Evolutionary conservation across 495 filamentous ascomycete genomes (phyloP).

Genomic region (Penicillium salamii): DNA sequence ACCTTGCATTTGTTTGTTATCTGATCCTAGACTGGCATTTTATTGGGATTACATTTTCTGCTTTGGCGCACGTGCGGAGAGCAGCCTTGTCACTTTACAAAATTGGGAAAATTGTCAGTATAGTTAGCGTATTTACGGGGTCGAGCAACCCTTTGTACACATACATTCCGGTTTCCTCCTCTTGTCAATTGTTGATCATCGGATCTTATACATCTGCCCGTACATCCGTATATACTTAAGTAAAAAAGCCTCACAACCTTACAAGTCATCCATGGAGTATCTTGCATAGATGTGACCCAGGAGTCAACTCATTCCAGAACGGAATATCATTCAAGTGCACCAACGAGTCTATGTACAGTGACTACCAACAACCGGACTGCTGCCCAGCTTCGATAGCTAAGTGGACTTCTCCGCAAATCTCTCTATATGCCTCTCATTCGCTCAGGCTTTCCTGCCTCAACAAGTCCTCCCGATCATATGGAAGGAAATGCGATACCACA

Average conservation of each 20-base stretch:
- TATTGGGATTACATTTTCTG: slow-evolving; percentile 6
- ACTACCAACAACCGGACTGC: slow-evolving; percentile 6
- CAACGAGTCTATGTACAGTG: slow-evolving; percentile 27
- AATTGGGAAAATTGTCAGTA: slow-evolving; percentile 6
- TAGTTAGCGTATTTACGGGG: slow-evolving; percentile 4
- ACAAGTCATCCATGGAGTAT: background rate
- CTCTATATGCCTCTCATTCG: slow-evolving; percentile 12
- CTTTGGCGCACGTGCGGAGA: slow-evolving; percentile 9
- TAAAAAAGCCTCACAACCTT: background rate
- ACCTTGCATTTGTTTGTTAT: slow-evolving; percentile 4
- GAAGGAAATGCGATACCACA: slow-evolving; percentile 17
- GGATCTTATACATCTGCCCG: background rate
- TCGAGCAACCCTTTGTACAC: slow-evolving; percentile 13
- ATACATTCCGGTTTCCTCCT: slow-evolving; percentile 1
- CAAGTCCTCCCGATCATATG: slow-evolving; percentile 4
- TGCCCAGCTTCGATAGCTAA: background rate
- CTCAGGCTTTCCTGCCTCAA: background rate
- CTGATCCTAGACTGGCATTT: slow-evolving; percentile 17
- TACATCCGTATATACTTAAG: background rate
- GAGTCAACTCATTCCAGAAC: background rate
- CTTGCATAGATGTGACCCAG: too few species aligned
- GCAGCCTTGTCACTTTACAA: slow-evolving; percentile 4
- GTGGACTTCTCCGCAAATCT: slow-evolving; percentile 4
- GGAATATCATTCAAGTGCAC: slow-evolving; percentile 11
- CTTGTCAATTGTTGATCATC: too few species aligned